Evolutionary conservation across 2,329 filamentous ascomycete genomes (phyloP), one percentile per base, ranked within the genome.

Genomic region (Alternaria solani): DNA sequence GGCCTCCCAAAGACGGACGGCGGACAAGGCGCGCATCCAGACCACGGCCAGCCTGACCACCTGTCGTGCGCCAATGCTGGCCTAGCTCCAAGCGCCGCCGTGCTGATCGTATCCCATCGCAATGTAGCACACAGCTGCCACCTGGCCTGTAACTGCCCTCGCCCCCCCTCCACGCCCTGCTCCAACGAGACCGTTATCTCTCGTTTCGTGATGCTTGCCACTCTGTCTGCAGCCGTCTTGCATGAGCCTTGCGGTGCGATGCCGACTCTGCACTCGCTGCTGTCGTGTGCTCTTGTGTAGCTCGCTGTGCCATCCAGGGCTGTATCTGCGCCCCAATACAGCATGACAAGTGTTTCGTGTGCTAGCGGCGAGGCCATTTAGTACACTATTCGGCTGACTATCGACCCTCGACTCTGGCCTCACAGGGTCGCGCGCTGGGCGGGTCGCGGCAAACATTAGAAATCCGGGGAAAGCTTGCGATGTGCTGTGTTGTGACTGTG

Each of bases 401-500:
- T 61, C 62, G 52, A 67, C 65, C 66, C 65, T 64, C 66, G 59
- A 66, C 61, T 63, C 65, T 62, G 62, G 60, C 59, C 41, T 48
- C n/a, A 28, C 64, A 68, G 67, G 56, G 67, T 55, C 65, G 20
- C 20, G 20, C 20, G 20, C 20, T 23, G 58, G 48, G 61, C 67
- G 67, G 72, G 66, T 68, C 68, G 67, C 65, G 57, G 68, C 71
- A 71, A 63, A 67, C 47, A 55, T 42, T 56, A 48, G 41, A 46
- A 65, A 59, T 69, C 73, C 74, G 72, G 74, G 74, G 70, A 74
- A 66, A 66, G 69, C 71, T 70, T 61, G 23, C 49, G 38, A 39
- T 55, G 49, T 53, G 11, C 12, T 34, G 12, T 34, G 32, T 34
- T 34, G 32, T 34, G 5, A 34, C 32, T 2, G 12, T 14, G 12